Conservation (phyloP, 108 stramenopile genomes). For the Cylindrotheca fusiformis region DNA sequence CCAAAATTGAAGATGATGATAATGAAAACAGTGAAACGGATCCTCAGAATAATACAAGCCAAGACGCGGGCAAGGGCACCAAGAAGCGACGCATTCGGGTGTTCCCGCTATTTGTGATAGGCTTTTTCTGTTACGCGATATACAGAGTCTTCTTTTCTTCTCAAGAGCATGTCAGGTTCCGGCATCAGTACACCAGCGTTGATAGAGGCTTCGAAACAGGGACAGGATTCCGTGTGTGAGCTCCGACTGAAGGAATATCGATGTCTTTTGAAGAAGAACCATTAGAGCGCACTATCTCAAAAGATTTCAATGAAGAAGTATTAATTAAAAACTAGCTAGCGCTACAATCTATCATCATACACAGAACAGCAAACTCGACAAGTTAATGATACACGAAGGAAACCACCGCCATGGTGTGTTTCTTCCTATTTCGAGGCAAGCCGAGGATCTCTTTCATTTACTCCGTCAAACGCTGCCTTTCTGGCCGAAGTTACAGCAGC, state of each 20-base stretch:
- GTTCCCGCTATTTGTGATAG: conserved; percentile 23
- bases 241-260: no score
- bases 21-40: neutral
- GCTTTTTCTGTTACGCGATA: conserved; percentile 29
- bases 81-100: neutral
- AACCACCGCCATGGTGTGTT: no score
- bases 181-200: conserved; percentile 14
- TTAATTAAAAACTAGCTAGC: no score
- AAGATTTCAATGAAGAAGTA: no score
- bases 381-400: no score
- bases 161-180: neutral
- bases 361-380: no score
- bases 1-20: no score
- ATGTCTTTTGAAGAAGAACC: no score
- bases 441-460: conserved; percentile 55
- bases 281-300: no score
- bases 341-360: no score
- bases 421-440: neutral
- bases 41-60: neutral
- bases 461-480: conserved; percentile 84
- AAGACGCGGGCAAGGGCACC: neutral
- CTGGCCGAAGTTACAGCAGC: conserved; percentile 68
- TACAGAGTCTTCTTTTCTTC: conserved; percentile 27
- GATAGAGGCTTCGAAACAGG: conserved; percentile 1
- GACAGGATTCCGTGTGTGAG: no score